Conservation (phyloP, 768 basidiomycete species). For the Pleurotus djamor region DNA sequence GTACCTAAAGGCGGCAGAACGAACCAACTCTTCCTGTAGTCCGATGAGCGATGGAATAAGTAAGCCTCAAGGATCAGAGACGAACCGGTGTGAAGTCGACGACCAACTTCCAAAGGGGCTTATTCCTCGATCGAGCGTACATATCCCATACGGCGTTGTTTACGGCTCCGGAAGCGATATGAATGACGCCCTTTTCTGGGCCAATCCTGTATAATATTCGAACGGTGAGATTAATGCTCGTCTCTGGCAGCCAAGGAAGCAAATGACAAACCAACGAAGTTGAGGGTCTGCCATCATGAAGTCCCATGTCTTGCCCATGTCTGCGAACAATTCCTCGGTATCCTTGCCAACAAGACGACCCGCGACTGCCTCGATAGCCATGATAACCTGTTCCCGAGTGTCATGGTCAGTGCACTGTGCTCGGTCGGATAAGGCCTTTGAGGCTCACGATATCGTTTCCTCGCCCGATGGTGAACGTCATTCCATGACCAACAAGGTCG, state of each 20-base stretch:
- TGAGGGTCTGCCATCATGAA: slow-evolving; percentile 87
- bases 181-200: slow-evolving; percentile 94
- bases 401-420: background rate
- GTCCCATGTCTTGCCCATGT: slow-evolving; percentile 93
- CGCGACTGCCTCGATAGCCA: slow-evolving; percentile 77
- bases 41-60: background rate
- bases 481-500: slow-evolving; percentile 82
- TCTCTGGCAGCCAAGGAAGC: no score
- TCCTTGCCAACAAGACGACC: slow-evolving; percentile 81
- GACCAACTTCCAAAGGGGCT: slow-evolving; percentile 93
- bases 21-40: slow-evolving; percentile 72
- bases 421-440: background rate
- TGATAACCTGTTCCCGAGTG: slow-evolving; percentile 59
- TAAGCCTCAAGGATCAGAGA: slow-evolving; percentile 8
- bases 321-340: slow-evolving; percentile 75
- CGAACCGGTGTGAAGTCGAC: slow-evolving; percentile 83
- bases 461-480: slow-evolving; percentile 94
- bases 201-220: slow-evolving; percentile 58
- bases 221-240: background rate
- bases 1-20: slow-evolving; percentile 79
- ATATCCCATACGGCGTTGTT: slow-evolving; percentile 96
- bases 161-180: slow-evolving; percentile 85
- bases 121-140: slow-evolving; percentile 74
- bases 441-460: slow-evolving; percentile 88
- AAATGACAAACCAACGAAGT: slow-evolving; percentile 69